Evolutionary conservation across 1,139 yeast genomes (phyloP).

Genomic region (Entelexis sorbosivorans): DNA sequence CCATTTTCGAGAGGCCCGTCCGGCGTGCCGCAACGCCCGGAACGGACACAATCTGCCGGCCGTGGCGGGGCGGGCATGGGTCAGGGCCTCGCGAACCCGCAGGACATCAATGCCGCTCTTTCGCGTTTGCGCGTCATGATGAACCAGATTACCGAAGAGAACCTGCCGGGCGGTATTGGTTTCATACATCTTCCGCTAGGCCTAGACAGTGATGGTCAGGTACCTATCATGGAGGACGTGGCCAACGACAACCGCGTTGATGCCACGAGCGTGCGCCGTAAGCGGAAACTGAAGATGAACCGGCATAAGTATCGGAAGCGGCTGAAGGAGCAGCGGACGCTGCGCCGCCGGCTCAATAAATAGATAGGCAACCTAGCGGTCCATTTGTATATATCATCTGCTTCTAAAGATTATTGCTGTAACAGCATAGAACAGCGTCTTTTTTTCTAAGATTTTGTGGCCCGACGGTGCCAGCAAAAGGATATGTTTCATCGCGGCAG

Average conservation of each 20-base stretch:
- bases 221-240: slow-evolving; percentile 2
- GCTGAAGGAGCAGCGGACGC: slow-evolving; percentile 36
- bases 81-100: not conserved
- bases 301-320: slow-evolving; percentile 39
- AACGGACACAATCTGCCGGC: not conserved
- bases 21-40: not conserved
- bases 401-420: no score
- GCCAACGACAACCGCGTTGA: slow-evolving; percentile 14
- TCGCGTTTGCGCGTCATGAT: slow-evolving; percentile 13
- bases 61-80: not conserved
- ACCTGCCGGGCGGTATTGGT: slow-evolving; percentile 15
- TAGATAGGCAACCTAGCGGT: not conserved
- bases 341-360: slow-evolving; percentile 32
- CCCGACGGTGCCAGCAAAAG: no score
- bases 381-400: slow-evolving; percentile 11
- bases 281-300: slow-evolving; percentile 39
- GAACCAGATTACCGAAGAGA: slow-evolving; percentile 15
- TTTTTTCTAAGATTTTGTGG: no score
- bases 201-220: slow-evolving; percentile 6
- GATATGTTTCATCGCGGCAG: no score
- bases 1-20: slow-evolving; percentile 16
- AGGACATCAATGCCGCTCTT: slow-evolving; percentile 2
- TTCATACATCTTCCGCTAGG: slow-evolving; percentile 17
- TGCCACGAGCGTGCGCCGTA: slow-evolving; percentile 36
- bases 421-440: no score